A percentile compares a stretch with the other conserved stretches of the same genome.
Evolutionary conservation across 208 protist genomes (phyloP).

Genomic region (Lotmaria passim): DNA sequence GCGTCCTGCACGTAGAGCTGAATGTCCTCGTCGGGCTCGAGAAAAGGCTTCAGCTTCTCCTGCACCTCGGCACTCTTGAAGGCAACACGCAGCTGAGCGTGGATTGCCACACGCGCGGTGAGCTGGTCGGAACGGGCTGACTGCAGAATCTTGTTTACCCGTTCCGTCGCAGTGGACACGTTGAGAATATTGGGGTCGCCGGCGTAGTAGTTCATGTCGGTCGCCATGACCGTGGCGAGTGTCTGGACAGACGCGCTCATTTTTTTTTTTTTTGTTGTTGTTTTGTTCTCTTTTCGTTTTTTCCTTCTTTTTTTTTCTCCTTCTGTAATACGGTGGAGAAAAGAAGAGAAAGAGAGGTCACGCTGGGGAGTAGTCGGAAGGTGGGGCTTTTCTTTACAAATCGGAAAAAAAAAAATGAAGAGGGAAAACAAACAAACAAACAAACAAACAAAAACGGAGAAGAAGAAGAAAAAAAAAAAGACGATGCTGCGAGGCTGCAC

Average conservation of each 20-base stretch:
- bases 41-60: slow-evolving; percentile 58
- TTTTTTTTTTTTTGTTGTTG: not conserved
- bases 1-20: slow-evolving; percentile 51
- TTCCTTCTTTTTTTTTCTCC: not conserved
- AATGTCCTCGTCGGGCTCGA: slow-evolving; percentile 57
- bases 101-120: slow-evolving; percentile 72
- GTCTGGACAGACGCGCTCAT: slow-evolving; percentile 70
- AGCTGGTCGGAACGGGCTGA: slow-evolving; percentile 68
- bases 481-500: not conserved
- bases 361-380: too few relatives aligned
- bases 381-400: too few relatives aligned
- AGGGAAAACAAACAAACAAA: too few relatives aligned
- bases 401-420: too few relatives aligned
- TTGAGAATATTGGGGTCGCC: slow-evolving; percentile 66
- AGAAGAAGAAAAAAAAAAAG: slow-evolving; percentile 7
- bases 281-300: too few relatives aligned
- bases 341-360: too few relatives aligned
- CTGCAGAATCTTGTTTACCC: slow-evolving; percentile 52
- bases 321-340: too few relatives aligned
- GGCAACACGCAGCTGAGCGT: slow-evolving; percentile 78
- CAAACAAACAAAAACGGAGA: too few relatives aligned
- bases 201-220: slow-evolving; percentile 82
- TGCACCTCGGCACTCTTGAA: slow-evolving; percentile 67
- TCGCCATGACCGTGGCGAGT: slow-evolving; percentile 62
- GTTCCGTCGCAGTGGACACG: slow-evolving; percentile 48